These are phyloP conservation scores for Alternaria triticimaculans DNA, from an alignment of 2,329 filamentous ascomycete genomes.

Conservation along the genomic window DNA sequence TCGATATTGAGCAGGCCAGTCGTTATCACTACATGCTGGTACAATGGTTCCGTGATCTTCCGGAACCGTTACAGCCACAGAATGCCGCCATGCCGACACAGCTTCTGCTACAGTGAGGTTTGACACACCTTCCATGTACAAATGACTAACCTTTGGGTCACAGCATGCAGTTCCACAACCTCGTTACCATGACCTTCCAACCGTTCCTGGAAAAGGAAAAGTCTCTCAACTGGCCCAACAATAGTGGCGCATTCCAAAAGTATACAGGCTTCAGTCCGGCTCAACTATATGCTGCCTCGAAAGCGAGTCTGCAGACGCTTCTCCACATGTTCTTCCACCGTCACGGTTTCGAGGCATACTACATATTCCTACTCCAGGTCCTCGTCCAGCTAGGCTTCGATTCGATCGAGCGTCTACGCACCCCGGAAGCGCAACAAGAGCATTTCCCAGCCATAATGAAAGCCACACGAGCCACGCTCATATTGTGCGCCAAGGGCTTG, in stretches of 20 bases:
- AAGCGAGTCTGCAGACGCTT: constrained; percentile 9
- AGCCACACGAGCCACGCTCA: constrained; percentile 8
- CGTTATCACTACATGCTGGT: not conserved
- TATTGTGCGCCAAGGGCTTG: constrained; percentile 15
- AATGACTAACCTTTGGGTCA: not conserved
- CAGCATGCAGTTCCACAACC: constrained; percentile 11
- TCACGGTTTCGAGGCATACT: constrained; percentile 7
- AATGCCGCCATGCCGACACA: constrained; percentile 8
- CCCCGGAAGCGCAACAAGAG: not conserved
- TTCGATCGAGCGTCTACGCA: not conserved
- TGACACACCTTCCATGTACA: not conserved
- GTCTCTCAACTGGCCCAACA: not conserved
- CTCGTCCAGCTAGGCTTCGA: constrained; percentile 8
- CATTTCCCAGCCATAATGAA: constrained; percentile 1
- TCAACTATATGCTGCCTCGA: not conserved
- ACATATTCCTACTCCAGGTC: constrained; percentile 7
- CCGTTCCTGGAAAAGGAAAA: not conserved
- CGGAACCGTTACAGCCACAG: not conserved
- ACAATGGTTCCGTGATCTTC: constrained; percentile 5
- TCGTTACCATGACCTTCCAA: constrained; percentile 9
- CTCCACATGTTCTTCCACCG: constrained; percentile 6
- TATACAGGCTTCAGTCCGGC: not conserved
- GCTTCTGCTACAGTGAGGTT: constrained; percentile 10
- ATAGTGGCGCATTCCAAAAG: not conserved
- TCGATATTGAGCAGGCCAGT: not conserved